phyloP scores from a whole-genome alignment of 2,329 filamentous ascomycete species.

The Talaromyces sp. region DNA sequence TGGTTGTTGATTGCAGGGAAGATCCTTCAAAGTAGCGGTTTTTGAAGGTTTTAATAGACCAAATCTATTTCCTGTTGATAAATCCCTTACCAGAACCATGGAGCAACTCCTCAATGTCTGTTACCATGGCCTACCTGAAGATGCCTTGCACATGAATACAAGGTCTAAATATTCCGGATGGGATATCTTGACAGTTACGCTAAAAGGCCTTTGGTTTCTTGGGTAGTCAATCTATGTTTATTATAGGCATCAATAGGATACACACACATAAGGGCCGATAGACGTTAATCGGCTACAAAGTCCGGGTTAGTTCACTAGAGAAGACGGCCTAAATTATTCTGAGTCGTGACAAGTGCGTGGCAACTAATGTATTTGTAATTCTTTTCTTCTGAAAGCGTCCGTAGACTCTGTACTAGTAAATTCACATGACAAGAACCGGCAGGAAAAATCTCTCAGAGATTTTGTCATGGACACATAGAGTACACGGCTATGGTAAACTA shows the following conservation, averaged over 20 bases:
- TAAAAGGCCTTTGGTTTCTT: no score
- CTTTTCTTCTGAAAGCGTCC: neutral
- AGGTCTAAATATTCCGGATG: neutral
- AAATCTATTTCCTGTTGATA: neutral
- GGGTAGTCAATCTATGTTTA: no score
- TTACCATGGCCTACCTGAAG: neutral
- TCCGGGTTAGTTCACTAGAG: no score
- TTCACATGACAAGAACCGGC: neutral
- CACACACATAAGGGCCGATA: neutral
- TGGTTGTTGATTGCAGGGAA: neutral
- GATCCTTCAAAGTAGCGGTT: neutral
- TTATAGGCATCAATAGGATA: no score
- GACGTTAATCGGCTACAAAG: neutral
- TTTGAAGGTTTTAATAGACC: neutral
- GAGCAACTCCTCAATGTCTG: neutral
- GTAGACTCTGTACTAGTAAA: neutral
- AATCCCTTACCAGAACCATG: neutral
- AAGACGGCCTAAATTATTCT: neutral
- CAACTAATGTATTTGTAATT: neutral
- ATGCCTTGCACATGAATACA: neutral
- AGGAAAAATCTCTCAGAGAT: neutral
- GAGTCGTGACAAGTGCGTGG: neutral
- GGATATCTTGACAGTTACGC: no score
- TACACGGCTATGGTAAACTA: no score
- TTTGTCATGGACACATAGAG: neutral